A percentile compares a stretch with the other conserved stretches of the same genome.
Evolutionary conservation across 176 grass and related monocot genomes (phyloP).

Genomic region (sorghum (Sorghum bicolor)): DNA sequence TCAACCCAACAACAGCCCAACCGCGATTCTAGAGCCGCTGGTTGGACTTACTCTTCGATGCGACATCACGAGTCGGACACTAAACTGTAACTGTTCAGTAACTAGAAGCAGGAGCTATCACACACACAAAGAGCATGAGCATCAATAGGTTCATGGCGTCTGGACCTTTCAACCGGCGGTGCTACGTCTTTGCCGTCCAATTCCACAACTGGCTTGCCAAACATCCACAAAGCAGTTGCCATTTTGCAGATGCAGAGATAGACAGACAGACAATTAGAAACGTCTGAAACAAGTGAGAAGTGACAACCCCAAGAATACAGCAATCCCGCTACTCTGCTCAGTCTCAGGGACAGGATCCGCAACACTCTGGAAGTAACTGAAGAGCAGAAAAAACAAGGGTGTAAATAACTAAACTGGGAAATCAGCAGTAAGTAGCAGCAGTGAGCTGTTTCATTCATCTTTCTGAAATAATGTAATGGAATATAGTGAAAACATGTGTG

Average conservation of each 20-base stretch:
- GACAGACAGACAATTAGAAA: neutral
- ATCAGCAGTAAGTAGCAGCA: neutral
- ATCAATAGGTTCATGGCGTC: neutral
- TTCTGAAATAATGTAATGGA: neutral
- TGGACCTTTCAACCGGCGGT: neutral
- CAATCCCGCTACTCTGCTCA: conserved; percentile 60
- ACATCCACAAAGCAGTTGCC: neutral
- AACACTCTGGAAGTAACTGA: conserved; percentile 78
- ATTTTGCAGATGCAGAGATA: neutral
- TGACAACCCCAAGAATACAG: neutral
- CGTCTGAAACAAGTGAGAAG: neutral
- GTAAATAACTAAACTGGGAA: neutral
- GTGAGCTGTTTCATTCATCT: neutral
- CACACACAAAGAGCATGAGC: neutral
- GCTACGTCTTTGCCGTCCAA: neutral
- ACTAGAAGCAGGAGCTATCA: neutral
- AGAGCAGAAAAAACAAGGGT: conserved; percentile 26
- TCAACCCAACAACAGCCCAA: too few species aligned
- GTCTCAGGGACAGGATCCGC: conserved; percentile 49
- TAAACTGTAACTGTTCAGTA: neutral
- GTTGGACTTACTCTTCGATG: too few species aligned
- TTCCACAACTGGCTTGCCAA: neutral
- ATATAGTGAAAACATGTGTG: neutral
- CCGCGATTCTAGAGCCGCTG: too few species aligned
- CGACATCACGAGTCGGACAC: neutral